Evolutionary conservation across 1,139 yeast genomes (phyloP).

Genomic region (Blastobotrys ciferrii): DNA sequence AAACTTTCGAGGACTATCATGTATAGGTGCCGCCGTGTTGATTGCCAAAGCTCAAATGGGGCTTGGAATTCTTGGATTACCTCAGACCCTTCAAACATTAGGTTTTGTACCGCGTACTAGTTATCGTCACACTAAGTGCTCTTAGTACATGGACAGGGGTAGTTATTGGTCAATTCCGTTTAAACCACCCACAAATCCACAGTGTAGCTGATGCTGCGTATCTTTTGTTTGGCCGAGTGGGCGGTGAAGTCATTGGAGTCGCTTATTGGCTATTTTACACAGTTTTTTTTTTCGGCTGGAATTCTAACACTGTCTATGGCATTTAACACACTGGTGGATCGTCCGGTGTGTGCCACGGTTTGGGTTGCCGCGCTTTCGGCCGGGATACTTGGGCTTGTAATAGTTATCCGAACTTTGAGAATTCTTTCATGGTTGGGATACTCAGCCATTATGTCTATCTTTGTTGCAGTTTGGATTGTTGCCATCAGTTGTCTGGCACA

Average conservation of each 20-base stretch:
- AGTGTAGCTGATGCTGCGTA: conserved; percentile 14
- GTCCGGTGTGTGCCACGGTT: conserved; percentile 13
- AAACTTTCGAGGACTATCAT: conserved; percentile 16
- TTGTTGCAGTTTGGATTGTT: conserved; percentile 15
- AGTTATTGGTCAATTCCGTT: conserved; percentile 14
- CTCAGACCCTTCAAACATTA: conserved; percentile 13
- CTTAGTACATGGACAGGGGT: conserved; percentile 16
- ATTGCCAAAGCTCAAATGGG: conserved; percentile 17
- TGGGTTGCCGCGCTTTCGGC: conserved; percentile 12
- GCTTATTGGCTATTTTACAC: conserved; percentile 13
- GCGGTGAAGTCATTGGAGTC: conserved; percentile 13
- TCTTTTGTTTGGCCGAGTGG: conserved; percentile 11
- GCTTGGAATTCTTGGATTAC: conserved; percentile 16
- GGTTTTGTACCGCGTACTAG: conserved; percentile 16
- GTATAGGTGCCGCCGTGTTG: conserved; percentile 16
- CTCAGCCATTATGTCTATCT: conserved; percentile 11
- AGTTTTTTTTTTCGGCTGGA: conserved; percentile 12
- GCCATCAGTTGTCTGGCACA: conserved; percentile 15
- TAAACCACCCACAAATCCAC: conserved; percentile 14
- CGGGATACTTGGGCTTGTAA: conserved; percentile 5
- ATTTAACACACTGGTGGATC: conserved; percentile 12
- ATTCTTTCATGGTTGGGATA: conserved; percentile 15
- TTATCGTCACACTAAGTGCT: conserved; percentile 9
- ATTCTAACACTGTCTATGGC: conserved; percentile 11
- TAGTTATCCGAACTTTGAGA: conserved; percentile 14